These are phyloP conservation scores for Panicum hallii DNA, from an alignment of 202 grass and related monocot genomes.

Conservation along the genomic window DNA sequence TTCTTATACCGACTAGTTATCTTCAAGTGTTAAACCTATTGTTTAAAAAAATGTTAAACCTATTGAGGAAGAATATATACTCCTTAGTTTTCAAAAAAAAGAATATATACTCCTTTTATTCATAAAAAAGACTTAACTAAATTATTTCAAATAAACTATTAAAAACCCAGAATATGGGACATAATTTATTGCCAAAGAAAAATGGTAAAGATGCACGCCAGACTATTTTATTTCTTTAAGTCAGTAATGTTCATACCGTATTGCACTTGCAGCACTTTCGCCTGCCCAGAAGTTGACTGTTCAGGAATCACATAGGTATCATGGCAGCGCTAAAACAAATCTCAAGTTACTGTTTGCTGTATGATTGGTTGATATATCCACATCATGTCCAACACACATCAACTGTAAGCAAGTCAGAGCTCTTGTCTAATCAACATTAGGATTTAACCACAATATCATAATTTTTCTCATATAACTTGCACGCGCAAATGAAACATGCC, in stretches of 20 bases:
- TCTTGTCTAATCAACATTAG: slow-evolving; percentile 46
- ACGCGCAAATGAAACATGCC: slow-evolving; percentile 38
- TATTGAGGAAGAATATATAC: background rate
- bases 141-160: background rate
- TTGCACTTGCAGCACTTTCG: background rate
- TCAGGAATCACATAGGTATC: slow-evolving; percentile 17
- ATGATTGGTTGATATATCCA: slow-evolving; percentile 56
- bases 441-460: slow-evolving; percentile 25
- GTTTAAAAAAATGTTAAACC: background rate
- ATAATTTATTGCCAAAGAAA: background rate
- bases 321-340: slow-evolving; percentile 35
- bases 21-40: background rate
- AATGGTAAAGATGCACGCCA: background rate
- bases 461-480: slow-evolving; percentile 26
- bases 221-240: background rate
- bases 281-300: background rate
- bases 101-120: background rate
- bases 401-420: slow-evolving; percentile 52
- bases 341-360: slow-evolving; percentile 32
- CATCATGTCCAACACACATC: slow-evolving; percentile 35
- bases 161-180: slow-evolving; percentile 1
- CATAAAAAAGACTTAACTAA: background rate
- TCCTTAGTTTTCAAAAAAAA: too few relatives aligned
- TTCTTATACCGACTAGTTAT: slow-evolving; percentile 19
- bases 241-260: background rate